Conservation (phyloP, 371 early-diverging fungal genomes). For the Aphelidium insulamus region DNA sequence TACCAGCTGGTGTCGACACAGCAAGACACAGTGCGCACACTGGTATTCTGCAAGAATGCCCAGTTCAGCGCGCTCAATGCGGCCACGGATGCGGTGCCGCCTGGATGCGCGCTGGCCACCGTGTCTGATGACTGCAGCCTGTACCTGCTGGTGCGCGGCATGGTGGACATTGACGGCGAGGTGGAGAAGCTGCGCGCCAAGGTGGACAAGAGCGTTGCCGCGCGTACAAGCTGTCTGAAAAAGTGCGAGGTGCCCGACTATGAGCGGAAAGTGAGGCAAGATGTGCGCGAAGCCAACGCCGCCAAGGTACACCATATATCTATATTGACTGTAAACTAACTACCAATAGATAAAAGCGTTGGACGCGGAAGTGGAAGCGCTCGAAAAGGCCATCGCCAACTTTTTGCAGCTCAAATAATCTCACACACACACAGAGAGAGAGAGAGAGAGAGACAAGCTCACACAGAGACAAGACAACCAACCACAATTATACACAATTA, state of each 20-base stretch:
- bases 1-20: slow-evolving; percentile 15
- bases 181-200: slow-evolving; percentile 42
- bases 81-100: slow-evolving; percentile 24
- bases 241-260: slow-evolving; percentile 38
- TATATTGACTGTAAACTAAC: slow-evolving; percentile 1
- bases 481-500: too few species aligned
- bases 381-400: slow-evolving; percentile 30
- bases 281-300: slow-evolving; percentile 36
- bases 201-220: slow-evolving; percentile 19
- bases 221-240: slow-evolving; percentile 19
- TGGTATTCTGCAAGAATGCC: slow-evolving; percentile 50
- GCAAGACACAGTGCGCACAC: slow-evolving; percentile 26
- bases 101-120: slow-evolving; percentile 42
- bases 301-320: slow-evolving; percentile 10
- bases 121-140: slow-evolving; percentile 30
- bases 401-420: slow-evolving; percentile 31
- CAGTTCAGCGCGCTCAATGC: too few species aligned
- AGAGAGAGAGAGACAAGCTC: too few species aligned
- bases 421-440: too few species aligned
- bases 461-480: too few species aligned
- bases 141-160: slow-evolving; percentile 40
- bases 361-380: slow-evolving; percentile 41
- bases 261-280: slow-evolving; percentile 26
- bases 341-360: slow-evolving; percentile 24
- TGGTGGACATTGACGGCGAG: slow-evolving; percentile 55